Evolutionary conservation across 257 asterid species (phyloP).

Genomic region (Petunia secreta): DNA sequence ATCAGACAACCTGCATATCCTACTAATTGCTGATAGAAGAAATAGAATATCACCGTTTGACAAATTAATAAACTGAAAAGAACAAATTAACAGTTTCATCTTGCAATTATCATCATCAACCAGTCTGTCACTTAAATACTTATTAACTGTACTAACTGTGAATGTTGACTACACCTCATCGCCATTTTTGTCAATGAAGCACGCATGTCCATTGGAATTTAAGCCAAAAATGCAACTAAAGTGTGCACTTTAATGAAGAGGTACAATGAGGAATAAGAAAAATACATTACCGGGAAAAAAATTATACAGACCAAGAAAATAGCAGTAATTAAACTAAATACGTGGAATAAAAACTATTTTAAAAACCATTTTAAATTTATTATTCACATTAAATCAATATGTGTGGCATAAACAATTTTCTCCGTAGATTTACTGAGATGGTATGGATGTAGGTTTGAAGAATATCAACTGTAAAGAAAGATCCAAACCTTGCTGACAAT

Average conservation of each 20-base stretch:
- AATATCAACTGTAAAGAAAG: not conserved
- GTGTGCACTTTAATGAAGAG: not conserved
- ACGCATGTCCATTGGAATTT: not conserved
- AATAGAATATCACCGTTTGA: not conserved
- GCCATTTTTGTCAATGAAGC: not conserved
- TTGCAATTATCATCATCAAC: not conserved
- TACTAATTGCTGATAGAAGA: not conserved
- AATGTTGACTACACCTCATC: not conserved
- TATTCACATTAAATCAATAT: too few species aligned
- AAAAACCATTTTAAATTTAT: not conserved
- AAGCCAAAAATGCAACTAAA: not conserved
- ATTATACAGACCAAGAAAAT: not conserved
- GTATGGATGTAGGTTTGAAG: not conserved
- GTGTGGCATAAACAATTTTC: not conserved
- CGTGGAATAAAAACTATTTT: not conserved
- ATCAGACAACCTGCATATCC: constrained; percentile 12
- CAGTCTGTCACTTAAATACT: not conserved
- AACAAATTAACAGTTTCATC: not conserved
- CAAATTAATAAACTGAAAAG: not conserved
- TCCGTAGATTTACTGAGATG: not conserved
- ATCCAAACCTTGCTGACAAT: constrained; percentile 92
- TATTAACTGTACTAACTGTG: not conserved
- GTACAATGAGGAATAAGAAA: constrained; percentile 16
- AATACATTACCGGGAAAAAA: not conserved
- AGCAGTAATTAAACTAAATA: not conserved